phyloP scores from a whole-genome alignment of 78 protist genomes.

The Dictyostelium brefeldianum region DNA sequence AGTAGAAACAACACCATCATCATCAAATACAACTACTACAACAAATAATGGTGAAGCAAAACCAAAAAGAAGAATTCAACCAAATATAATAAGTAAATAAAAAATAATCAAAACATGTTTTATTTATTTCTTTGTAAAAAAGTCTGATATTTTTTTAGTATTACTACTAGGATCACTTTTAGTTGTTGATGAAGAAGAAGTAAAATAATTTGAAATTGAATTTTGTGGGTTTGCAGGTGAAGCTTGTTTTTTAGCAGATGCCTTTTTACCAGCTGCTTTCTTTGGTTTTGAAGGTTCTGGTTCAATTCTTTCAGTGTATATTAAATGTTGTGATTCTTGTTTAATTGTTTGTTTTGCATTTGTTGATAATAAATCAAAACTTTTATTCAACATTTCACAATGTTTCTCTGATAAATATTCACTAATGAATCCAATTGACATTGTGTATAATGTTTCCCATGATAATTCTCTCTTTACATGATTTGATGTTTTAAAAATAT shows the following conservation, averaged over 20 bases:
- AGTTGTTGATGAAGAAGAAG: background rate
- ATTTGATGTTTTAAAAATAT: constrained; percentile 25
- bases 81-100: constrained; percentile 39
- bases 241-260: background rate
- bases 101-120: background rate
- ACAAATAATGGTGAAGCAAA: background rate
- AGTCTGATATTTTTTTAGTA: background rate
- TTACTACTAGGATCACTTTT: background rate
- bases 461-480: background rate
- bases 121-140: background rate
- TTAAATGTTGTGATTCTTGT: background rate
- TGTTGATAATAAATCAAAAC: constrained; percentile 2
- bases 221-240: background rate
- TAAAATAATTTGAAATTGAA: background rate
- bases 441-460: constrained; percentile 1
- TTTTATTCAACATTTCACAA: background rate
- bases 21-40: background rate
- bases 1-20: too few relatives aligned
- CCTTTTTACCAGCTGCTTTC: constrained; percentile 1
- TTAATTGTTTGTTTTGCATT: background rate
- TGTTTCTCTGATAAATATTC: constrained; percentile 29
- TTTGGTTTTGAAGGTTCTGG: background rate
- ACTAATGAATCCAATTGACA: constrained; percentile 58
- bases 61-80: constrained; percentile 77
- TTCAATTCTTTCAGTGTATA: constrained; percentile 5